Percentiles rank a stretch among this genome's conserved stretches.
These are phyloP conservation scores for Ustilago cynodontis DNA, from an alignment of 1,284 basidiomycete species.

Conservation along the genomic window DNA sequence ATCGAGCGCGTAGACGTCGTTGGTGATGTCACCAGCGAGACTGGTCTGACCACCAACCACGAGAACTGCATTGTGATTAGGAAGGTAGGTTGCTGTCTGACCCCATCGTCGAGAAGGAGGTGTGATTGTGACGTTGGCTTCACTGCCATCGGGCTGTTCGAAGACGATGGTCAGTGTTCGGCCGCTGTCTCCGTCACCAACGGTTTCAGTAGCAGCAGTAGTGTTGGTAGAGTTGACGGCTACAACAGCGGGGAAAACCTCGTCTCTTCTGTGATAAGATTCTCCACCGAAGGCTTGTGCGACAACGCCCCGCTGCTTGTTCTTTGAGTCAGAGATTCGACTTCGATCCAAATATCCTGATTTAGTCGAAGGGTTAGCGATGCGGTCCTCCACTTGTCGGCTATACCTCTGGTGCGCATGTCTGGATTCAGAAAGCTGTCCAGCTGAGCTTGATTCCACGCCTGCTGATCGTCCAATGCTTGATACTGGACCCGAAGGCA, in stretches of 20 bases:
- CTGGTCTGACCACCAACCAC: constrained; percentile 66
- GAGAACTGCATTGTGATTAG: constrained; percentile 47
- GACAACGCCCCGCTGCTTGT: constrained; percentile 7
- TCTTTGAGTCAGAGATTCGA: constrained; percentile 14
- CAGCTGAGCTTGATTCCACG: constrained; percentile 31
- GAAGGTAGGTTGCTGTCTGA: constrained; percentile 40
- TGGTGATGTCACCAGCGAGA: constrained; percentile 42
- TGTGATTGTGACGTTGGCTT: constrained; percentile 18
- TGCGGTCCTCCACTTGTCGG: constrained; percentile 4
- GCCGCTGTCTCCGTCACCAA: background rate
- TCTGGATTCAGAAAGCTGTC: constrained; percentile 15
- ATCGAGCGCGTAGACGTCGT: constrained; percentile 59
- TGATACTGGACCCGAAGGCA: constrained; percentile 21
- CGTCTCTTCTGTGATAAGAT: constrained; percentile 24
- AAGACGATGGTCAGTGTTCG: constrained; percentile 39
- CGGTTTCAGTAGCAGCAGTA: background rate
- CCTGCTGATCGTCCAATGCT: constrained; percentile 25
- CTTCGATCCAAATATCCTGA: constrained; percentile 40
- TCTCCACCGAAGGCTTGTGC: constrained; percentile 19
- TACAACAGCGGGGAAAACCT: constrained; percentile 38
- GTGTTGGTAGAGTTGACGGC: constrained; percentile 26
- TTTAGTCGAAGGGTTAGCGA: constrained; percentile 18
- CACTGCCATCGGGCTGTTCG: constrained; percentile 18
- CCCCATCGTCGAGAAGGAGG: constrained; percentile 36
- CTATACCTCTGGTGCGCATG: constrained; percentile 7